These are phyloP conservation scores for Salicornia ramosissima DNA, from an alignment of 148 eudicot species.

Conservation along the genomic window DNA sequence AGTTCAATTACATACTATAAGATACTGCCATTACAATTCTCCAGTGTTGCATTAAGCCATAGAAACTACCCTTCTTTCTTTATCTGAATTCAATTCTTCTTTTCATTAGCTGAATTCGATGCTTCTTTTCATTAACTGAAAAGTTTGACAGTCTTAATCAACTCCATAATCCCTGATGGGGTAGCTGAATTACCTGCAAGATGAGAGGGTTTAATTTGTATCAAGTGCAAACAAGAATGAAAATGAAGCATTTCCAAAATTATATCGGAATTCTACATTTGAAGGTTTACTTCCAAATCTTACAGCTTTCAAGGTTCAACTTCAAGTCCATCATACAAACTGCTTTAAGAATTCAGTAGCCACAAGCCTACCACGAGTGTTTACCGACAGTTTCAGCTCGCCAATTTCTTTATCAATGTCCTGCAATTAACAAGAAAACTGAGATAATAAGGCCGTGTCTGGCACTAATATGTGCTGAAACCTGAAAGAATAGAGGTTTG, in stretches of 20 bases:
- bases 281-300: neutral
- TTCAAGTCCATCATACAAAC: slow-evolving; percentile 42
- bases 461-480: neutral
- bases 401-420: slow-evolving; percentile 95
- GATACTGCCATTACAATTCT: neutral
- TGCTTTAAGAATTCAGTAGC: slow-evolving; percentile 97
- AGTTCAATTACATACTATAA: neutral
- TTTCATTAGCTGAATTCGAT: neutral
- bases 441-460: neutral
- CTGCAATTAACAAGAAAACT: slow-evolving; percentile 35
- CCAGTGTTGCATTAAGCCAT: neutral
- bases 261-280: neutral
- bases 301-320: neutral
- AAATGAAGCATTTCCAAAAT: neutral
- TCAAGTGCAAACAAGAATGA: neutral
- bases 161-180: neutral
- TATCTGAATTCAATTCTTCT: neutral
- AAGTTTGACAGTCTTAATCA: neutral
- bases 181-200: neutral
- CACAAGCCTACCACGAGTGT: slow-evolving; percentile 92
- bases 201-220: neutral
- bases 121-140: neutral
- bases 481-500: no score
- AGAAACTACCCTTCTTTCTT: neutral
- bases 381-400: slow-evolving; percentile 83